These are phyloP conservation scores for Gillenia trifoliata DNA, from an alignment of 306 rosid species.

Conservation along the genomic window DNA sequence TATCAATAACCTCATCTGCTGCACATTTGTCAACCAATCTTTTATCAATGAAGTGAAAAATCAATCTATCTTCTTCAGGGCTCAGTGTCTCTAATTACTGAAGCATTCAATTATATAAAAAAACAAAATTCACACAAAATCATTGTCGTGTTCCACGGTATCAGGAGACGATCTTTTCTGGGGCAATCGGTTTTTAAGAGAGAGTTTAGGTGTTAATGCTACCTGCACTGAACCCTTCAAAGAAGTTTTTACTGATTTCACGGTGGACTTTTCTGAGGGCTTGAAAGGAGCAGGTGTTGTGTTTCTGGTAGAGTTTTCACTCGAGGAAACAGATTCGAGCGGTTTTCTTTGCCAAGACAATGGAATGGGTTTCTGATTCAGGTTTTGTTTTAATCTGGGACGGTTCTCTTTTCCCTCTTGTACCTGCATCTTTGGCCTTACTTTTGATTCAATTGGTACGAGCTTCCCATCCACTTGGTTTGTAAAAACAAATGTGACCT, in stretches of 20 bases:
- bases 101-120: too few species aligned
- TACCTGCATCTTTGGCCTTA: slow-evolving; percentile 37
- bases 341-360: slow-evolving; percentile 40
- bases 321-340: slow-evolving; percentile 30
- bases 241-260: slow-evolving; percentile 29
- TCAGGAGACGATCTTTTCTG: slow-evolving; percentile 63
- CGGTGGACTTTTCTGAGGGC: slow-evolving; percentile 27
- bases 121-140: slow-evolving; percentile 31
- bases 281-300: slow-evolving; percentile 27
- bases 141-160: slow-evolving; percentile 20
- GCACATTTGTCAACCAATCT: too few species aligned
- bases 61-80: too few species aligned
- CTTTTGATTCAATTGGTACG: slow-evolving; percentile 61
- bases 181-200: slow-evolving; percentile 46
- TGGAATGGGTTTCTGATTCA: slow-evolving; percentile 28
- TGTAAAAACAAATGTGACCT: slow-evolving; percentile 86
- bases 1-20: too few species aligned
- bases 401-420: slow-evolving; percentile 35
- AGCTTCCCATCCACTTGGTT: slow-evolving; percentile 91
- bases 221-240: slow-evolving; percentile 29
- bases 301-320: slow-evolving; percentile 23
- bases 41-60: too few species aligned
- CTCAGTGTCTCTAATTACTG: too few species aligned
- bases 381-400: slow-evolving; percentile 28
- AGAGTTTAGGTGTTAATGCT: slow-evolving; percentile 25